Base-by-base conservation (phyloP, 75 land plant genomes). In the Azolla pinnata region DNA sequence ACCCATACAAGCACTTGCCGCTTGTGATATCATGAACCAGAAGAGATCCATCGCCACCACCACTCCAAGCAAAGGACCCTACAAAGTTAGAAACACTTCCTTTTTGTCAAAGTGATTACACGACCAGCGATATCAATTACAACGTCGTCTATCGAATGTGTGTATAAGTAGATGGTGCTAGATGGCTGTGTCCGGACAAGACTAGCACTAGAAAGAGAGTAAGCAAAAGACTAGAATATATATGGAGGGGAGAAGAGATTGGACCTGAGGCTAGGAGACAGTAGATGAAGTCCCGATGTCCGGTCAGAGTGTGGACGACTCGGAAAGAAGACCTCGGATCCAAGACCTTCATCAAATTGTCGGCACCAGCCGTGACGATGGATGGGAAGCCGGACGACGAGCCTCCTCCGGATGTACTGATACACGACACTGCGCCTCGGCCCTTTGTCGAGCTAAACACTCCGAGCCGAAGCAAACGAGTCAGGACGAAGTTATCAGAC, bases 1-100 rank as follows among this genome's bases (percentile, higher is more conserved):
- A 57, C 0, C 74, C 74, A 66, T 71, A 71, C 57, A 71, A 65
- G 56, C 74, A 71, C 34, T 65, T 68, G n/a, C 74, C 74, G 23
- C 46, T 52, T 29, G 32, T 21, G 4, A 71, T 47, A 30, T 71
- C 74, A 60, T 71, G 74, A 1, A 65, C 67, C 56, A 71, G 47
- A 50, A 65, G 20, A 1, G 62, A 51, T 18, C 74, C 74, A 26
- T 71, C 69, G 14, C 66, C 68, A n/a, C 68, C 61, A 21, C 74
- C 63, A 45, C 74, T 71, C 74, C 74, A 71, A 44, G 35, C 63
- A 44, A 71, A 34, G 23, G 74, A 66, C 20, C 74, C 74, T 65
- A 28, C 2, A 60, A 24, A 24, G 18, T 33, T 32, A 2, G 18
- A 29, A n/a, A n/a, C n/a, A n/a, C n/a, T n/a, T n/a, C n/a, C n/a